A percentile compares a stretch with the other conserved stretches of the same genome.
phyloP scores from a whole-genome alignment of 169 alveolate genomes.

The Neospora caninum region DNA sequence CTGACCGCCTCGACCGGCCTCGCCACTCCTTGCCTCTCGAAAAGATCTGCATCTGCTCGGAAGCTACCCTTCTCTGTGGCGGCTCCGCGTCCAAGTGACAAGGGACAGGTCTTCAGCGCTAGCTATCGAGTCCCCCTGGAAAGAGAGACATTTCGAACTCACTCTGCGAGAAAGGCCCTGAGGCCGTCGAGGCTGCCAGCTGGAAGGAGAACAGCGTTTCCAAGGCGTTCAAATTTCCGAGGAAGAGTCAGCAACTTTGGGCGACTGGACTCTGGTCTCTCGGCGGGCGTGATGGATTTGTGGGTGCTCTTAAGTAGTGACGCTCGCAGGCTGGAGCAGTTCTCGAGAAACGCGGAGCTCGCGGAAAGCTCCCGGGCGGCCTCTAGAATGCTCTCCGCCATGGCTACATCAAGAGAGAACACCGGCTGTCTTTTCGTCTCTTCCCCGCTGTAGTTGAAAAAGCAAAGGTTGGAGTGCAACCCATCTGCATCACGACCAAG shows the following conservation, averaged over 20 bases:
- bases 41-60: too few species aligned
- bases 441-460: not conserved
- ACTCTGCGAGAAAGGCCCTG: not conserved
- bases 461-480: not conserved
- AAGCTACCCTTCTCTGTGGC: too few species aligned
- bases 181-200: not conserved
- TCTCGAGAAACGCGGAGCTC: not conserved
- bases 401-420: not conserved
- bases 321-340: not conserved
- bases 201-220: slow-evolving; percentile 6
- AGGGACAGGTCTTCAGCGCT: too few species aligned
- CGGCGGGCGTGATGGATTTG: not conserved
- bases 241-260: not conserved
- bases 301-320: not conserved
- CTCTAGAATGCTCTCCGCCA: not conserved
- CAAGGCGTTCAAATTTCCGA: slow-evolving; percentile 26
- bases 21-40: too few species aligned
- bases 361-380: not conserved
- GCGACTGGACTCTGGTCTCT: not conserved
- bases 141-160: not conserved
- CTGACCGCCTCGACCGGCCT: too few species aligned
- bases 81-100: too few species aligned
- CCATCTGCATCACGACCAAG: not conserved
- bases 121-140: not conserved
- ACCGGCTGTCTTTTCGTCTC: not conserved